Evolutionary conservation across 2,329 filamentous ascomycete species (phyloP), one percentile per base, ranked within the genome.

Genomic region (Curvularia lunata): DNA sequence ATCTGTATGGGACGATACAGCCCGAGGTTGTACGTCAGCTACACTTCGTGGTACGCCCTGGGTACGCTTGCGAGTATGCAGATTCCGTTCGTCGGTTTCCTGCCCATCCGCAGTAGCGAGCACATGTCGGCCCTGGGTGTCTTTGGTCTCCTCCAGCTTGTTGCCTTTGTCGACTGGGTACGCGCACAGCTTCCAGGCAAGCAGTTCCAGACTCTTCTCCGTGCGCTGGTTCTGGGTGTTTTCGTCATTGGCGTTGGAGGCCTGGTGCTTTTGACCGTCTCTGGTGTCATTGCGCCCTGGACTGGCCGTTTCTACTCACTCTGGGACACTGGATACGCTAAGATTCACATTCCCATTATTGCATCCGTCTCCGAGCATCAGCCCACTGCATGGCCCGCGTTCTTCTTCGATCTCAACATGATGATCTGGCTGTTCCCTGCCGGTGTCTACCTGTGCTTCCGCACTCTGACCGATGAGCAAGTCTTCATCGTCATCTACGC

Each of bases 291-390:
- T 77, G 95, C 96, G 21, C 95, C 96, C 18, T 99, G 95, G 95
- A 92, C 91, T 71, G 95, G 95, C 63, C 93, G 95, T 70, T 99
- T 99, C 85, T 99, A 99, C 83, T 99, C 96, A 21, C 87, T 99
- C 30, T 99, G 94, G 92, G 96, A 99, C 77, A 99, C 95, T 5
- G 90, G 92, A 70, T 99, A 99, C 75, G 95, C 95, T 72, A 99
- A 99, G 84, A 96, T 98, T 64, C 95, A 99, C 75, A 99, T 99
- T 75, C 95, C 95, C 61, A 99, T 99, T 75, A 99, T 99, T 77
- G 95, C 95, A 3, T 99, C 95, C n/a, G 95, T 99, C 46, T 99
- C 95, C 1, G 95, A 99, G 81, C 95, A 99, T 82, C 95, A 99
- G 81, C 95, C 95, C 53, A 99, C 95, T 37, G 95, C 95, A 42